Base-by-base conservation (phyloP, 2,329 filamentous ascomycete species). In the Phialemoniopsis sp. region DNA sequence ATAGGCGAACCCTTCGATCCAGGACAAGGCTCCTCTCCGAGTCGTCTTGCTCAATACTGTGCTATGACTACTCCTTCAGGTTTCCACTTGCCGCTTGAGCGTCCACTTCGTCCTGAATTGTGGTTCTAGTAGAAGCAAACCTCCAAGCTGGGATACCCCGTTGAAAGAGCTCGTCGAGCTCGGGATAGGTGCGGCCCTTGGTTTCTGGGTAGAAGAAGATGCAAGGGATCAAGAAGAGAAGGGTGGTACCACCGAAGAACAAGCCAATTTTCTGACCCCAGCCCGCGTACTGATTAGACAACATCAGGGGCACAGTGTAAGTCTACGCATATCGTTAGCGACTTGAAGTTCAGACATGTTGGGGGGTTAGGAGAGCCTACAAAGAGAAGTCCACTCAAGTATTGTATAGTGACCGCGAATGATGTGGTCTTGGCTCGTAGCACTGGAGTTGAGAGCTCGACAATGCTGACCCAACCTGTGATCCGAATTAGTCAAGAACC, bases 161-260 rank as follows among this genome's bases (percentile, higher is more conserved):
- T 29, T 50, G 43, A 19, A 49, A 51, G 5, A 52, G 39, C 35
- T 52, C 48, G 30, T 51, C 48, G 4, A 52, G 21, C 32, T 51
- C 49, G 15, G 41, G 15, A 18, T 50, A 52, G 8, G 49, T 50
- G 4, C 49, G 37, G n/a, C 49, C 48, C 38, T 50, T 50, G 12
- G 45, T 46, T 34, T 52, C 48, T 3, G 48, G 49, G 13, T 42
- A 42, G 10, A 47, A 26, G 4, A 52, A 43, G 4, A 50, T n/a
- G 15, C 16, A n/a, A 9, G 40, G 40, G 32, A 42, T 34, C 2
- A 38, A 30, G 14, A 33, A 38, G 13, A 42, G 30, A 21, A 45
- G 32, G 1, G 48, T 46, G 21, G 46, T 39, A 7, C 46, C 45
- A 3, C 43, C 39, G 39, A 50, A 43, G 45, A 50, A 48, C 15